Evolutionary conservation across 2,329 filamentous ascomycete species (phyloP).

Genomic region (Talaromyces albobiverticillius): DNA sequence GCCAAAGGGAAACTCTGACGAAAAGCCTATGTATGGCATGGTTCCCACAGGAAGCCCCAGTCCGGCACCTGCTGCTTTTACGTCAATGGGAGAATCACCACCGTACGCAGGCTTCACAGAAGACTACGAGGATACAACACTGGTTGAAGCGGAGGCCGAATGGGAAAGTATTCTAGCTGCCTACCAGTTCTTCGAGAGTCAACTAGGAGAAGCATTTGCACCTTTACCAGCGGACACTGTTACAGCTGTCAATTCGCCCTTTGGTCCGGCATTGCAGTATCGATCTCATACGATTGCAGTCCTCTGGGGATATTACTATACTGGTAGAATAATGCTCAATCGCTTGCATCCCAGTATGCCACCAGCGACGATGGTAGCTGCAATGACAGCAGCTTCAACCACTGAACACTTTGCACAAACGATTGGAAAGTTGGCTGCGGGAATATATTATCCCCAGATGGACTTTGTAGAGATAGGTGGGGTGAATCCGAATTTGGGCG

Average conservation of each 20-base stretch:
- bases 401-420: slow-evolving; percentile 70
- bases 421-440: slow-evolving; percentile 77
- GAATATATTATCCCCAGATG: slow-evolving; percentile 51
- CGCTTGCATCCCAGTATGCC: slow-evolving; percentile 87
- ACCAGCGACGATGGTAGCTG: slow-evolving; percentile 82
- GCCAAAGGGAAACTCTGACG: neutral
- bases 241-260: slow-evolving; percentile 65
- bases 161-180: slow-evolving; percentile 59
- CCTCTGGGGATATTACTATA: slow-evolving; percentile 84
- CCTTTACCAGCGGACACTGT: slow-evolving; percentile 68
- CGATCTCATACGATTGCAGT: slow-evolving; percentile 83
- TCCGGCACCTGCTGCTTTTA: slow-evolving; percentile 52
- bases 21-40: slow-evolving; percentile 48
- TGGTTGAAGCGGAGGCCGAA: slow-evolving; percentile 68
- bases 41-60: slow-evolving; percentile 40
- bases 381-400: slow-evolving; percentile 69
- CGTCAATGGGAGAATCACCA: slow-evolving; percentile 31
- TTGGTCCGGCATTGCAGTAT: slow-evolving; percentile 78
- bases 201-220: slow-evolving; percentile 72
- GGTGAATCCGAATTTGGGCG: slow-evolving; percentile 74
- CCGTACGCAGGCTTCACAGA: slow-evolving; percentile 43
- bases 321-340: slow-evolving; percentile 77
- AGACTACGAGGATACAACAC: slow-evolving; percentile 59
- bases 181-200: slow-evolving; percentile 47
- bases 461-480: slow-evolving; percentile 39